Conservation (phyloP, 257 asterid species). For the Solanum infundibuliforme region DNA sequence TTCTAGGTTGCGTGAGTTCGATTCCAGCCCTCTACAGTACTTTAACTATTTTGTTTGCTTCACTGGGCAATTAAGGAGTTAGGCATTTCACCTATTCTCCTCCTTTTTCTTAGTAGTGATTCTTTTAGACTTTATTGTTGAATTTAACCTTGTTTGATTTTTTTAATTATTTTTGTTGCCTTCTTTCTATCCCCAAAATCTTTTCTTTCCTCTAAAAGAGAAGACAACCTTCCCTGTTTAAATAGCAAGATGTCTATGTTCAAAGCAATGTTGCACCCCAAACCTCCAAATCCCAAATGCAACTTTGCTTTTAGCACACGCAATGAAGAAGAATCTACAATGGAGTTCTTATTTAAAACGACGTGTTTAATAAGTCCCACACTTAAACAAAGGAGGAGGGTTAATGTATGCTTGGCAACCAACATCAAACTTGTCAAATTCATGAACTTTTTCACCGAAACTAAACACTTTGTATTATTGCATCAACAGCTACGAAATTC, state of each 20-base stretch:
- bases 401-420: neutral
- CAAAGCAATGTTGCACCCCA: neutral
- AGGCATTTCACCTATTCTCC: neutral
- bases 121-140: neutral
- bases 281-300: neutral
- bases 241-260: neutral
- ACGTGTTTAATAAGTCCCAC: neutral
- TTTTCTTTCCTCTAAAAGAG: neutral
- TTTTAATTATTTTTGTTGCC: neutral
- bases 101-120: neutral
- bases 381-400: neutral
- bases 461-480: neutral
- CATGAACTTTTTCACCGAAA: neutral
- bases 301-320: neutral
- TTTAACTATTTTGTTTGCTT: neutral
- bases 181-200: neutral
- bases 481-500: neutral
- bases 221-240: neutral
- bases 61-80: neutral
- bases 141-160: neutral
- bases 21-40: neutral
- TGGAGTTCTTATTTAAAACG: neutral
- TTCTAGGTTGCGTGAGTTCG: neutral
- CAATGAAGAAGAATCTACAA: neutral
- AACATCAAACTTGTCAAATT: neutral